phyloP scores from a whole-genome alignment of 1,284 basidiomycete genomes.

The Marasmius fiardii region DNA sequence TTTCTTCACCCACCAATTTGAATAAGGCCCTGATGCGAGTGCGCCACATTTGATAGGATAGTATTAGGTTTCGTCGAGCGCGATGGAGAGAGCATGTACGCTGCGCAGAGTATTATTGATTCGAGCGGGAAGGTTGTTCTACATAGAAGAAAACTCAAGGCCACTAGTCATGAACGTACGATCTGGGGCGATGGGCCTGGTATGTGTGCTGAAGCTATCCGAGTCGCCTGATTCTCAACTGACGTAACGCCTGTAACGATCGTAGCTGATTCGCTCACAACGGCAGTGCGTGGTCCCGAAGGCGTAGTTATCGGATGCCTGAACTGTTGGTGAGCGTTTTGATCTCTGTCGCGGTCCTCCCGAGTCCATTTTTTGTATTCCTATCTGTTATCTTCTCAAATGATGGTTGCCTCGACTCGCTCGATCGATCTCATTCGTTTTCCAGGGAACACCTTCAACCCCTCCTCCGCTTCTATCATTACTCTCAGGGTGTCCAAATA shows the following conservation, averaged over 20 bases:
- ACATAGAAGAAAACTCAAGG: conserved; percentile 20
- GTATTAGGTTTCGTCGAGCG: conserved; percentile 18
- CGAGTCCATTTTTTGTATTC: no score
- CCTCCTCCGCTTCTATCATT: conserved; percentile 16
- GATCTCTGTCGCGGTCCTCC: no score
- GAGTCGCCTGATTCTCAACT: no score
- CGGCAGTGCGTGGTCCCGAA: background rate
- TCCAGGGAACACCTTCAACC: conserved; percentile 21
- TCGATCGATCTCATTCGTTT: no score
- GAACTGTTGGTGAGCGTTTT: no score
- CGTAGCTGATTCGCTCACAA: no score
- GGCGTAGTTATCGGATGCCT: background rate
- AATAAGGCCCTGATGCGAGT: background rate
- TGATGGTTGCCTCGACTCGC: no score
- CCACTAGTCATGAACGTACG: conserved; percentile 19
- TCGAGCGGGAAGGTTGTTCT: conserved; percentile 14
- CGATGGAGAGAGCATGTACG: conserved; percentile 19
- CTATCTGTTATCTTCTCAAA: no score
- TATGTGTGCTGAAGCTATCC: background rate
- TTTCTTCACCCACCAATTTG: background rate
- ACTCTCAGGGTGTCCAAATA: conserved; percentile 17
- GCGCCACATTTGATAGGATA: conserved; percentile 10
- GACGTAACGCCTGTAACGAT: no score
- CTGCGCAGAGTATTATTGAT: conserved; percentile 16
- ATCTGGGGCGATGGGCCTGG: conserved; percentile 21